phyloP scores from a whole-genome alignment of 148 eudicot genomes.

The Spergularia bocconei region DNA sequence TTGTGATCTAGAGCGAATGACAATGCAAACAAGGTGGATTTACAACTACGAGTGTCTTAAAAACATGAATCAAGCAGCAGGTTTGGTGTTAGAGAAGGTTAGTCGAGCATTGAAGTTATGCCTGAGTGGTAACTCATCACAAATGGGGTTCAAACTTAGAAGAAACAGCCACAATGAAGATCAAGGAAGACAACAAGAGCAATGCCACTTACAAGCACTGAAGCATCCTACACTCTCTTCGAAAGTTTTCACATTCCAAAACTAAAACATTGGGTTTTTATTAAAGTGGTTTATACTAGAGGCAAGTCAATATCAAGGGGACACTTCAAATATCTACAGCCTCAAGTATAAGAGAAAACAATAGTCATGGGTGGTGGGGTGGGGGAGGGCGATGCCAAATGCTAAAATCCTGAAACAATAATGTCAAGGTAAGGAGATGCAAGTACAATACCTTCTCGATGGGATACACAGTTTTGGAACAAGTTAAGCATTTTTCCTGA shows the following conservation, averaged over 20 bases:
- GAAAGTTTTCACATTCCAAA: not conserved
- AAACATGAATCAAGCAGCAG: not conserved
- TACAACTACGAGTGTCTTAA: not conserved
- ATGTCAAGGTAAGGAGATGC: not conserved
- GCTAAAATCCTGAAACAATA: not conserved
- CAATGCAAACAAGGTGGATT: not conserved
- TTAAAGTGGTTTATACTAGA: not conserved
- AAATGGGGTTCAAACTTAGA: not conserved
- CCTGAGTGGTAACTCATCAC: not conserved
- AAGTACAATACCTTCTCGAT: slow-evolving; percentile 63
- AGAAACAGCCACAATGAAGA: not conserved
- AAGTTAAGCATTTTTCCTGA: slow-evolving; percentile 88
- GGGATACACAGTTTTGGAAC: slow-evolving; percentile 89
- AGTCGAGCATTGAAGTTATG: not conserved
- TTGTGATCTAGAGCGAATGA: not conserved
- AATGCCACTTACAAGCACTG: not conserved
- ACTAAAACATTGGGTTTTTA: not conserved
- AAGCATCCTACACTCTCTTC: not conserved
- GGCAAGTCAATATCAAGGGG: not conserved
- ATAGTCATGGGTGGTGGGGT: not conserved
- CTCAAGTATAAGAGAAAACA: not conserved
- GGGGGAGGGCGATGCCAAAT: not conserved
- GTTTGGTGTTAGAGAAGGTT: not conserved
- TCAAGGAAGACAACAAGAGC: not conserved
- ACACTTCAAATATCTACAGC: not conserved